Conservation (phyloP, 2,329 filamentous ascomycete species). For the Byssothecium circinans region DNA sequence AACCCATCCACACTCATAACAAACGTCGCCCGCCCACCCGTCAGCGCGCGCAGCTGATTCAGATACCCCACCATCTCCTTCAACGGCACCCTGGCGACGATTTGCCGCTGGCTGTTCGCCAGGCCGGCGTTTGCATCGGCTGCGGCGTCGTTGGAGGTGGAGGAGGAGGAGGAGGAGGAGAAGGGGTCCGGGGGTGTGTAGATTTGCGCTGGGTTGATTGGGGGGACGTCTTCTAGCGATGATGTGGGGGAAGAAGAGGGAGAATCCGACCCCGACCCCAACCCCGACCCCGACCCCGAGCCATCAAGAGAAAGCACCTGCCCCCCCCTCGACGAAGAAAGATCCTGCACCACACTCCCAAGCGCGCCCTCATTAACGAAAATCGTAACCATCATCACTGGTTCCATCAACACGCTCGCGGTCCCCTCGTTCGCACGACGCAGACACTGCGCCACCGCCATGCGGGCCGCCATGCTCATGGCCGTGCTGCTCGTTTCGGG, state of each 20-base stretch:
- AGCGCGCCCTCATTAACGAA: slow-evolving; percentile 80
- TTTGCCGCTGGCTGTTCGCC: slow-evolving; percentile 52
- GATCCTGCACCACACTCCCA: slow-evolving; percentile 79
- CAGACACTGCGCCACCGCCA: slow-evolving; percentile 68
- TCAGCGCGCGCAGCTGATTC: slow-evolving; percentile 84
- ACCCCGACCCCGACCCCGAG: slow-evolving; percentile 13
- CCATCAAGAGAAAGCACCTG: slow-evolving; percentile 70
- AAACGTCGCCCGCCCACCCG: slow-evolving; percentile 78
- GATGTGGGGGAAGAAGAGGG: slow-evolving; percentile 7
- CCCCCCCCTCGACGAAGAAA: slow-evolving; percentile 72
- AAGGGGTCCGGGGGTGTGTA: slow-evolving; percentile 91
- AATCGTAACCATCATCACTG: slow-evolving; percentile 89
- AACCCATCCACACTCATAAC: slow-evolving; percentile 74
- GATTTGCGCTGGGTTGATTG: slow-evolving; percentile 72
- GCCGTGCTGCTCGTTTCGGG: slow-evolving; percentile 67
- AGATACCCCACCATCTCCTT: slow-evolving; percentile 98
- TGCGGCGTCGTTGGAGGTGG: too few relatives aligned
- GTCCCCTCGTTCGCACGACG: slow-evolving; percentile 59
- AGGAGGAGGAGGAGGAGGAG: too few relatives aligned
- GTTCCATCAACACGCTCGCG: slow-evolving; percentile 76
- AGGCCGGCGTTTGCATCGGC: slow-evolving; percentile 16
- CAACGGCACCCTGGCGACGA: slow-evolving; percentile 84
- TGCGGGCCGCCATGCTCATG: slow-evolving; percentile 66
- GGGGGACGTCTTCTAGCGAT: slow-evolving; percentile 35
- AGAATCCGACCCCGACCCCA: slow-evolving; percentile 14